Evolutionary conservation across 2,329 filamentous ascomycete species (phyloP), one percentile per base, ranked within the genome.

Genomic region (Herpotrichia juniperi): DNA sequence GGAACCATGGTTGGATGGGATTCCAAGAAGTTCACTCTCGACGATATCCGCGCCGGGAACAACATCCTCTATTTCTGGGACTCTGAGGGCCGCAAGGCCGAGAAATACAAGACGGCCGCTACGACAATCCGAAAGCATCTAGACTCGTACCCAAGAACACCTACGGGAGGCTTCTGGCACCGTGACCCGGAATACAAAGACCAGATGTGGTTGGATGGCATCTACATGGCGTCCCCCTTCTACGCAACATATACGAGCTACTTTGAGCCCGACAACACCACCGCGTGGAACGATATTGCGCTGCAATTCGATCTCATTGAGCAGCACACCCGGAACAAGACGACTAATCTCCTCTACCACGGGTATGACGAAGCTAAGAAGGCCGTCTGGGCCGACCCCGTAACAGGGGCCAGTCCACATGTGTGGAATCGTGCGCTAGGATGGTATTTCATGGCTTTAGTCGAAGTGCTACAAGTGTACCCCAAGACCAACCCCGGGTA

Each of bases 131-230:
- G 79, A 8, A 57, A 68, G 14, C 78, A 81, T 54, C 62, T 84
- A 5, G 67, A 82, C 53, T 66, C 73, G 28, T 80, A 81, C 53
- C 80, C 80, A 4, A 74, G 82, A 12, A 85, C 78, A 0, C 65
- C 77, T 0, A 64, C 73, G 0, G 82, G 82, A 8, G 82, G 82
- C 1, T 81, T 84, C 72, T 84, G 81, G 80, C 82, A 84, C 57
- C 72, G 78, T 1, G 64, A 74, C 14, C 69, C 78, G 26, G 68
- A 72, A 2, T 83, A 82, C 55, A 74, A 73, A 16, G 76, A 82
- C 55, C 79, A 84, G 61, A 83, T 83, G 81, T 84, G 82, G 82
- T 74, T 85, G 0, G 81, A 83, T 56, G 83, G 83, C 1, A 79
- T 76, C 32, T 76, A 72, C 62, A 76, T 76, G 73, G 73, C 70